Evolutionary conservation across 1,284 basidiomycete species (phyloP).

Genomic region (Malassezia slooffiae): DNA sequence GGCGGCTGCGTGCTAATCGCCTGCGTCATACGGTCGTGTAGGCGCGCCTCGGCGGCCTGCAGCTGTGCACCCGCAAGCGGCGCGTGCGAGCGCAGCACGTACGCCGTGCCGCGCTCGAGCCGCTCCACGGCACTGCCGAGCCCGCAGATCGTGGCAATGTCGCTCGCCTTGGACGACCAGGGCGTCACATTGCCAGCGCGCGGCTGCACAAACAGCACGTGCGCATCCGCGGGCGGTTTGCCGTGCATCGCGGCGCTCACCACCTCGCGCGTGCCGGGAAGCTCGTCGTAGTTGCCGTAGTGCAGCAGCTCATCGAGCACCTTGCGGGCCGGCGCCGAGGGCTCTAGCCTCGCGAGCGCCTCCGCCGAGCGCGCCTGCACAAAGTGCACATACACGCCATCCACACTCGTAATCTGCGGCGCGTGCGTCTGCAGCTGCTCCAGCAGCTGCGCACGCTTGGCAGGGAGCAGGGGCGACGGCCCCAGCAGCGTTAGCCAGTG

Average conservation of each 20-base stretch:
- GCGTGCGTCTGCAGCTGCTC: slow-evolving; percentile 55
- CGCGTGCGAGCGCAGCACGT: slow-evolving; percentile 54
- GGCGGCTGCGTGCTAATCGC: slow-evolving; percentile 52
- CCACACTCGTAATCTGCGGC: slow-evolving; percentile 58
- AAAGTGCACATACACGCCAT: slow-evolving; percentile 77
- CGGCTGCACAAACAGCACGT: slow-evolving; percentile 36
- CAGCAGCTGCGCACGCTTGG: slow-evolving; percentile 63
- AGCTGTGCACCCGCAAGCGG: slow-evolving; percentile 21
- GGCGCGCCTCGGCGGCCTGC: slow-evolving; percentile 17
- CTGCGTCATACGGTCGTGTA: slow-evolving; percentile 89
- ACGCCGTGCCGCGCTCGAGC: slow-evolving; percentile 72
- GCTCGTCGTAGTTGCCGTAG: slow-evolving; percentile 69
- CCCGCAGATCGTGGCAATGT: slow-evolving; percentile 69
- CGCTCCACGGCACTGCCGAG: slow-evolving; percentile 62
- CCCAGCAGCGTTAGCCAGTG: slow-evolving; percentile 39
- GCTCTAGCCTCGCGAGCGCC: slow-evolving; percentile 53
- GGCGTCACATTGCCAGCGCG: slow-evolving; percentile 59
- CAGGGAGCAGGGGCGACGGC: slow-evolving; percentile 44
- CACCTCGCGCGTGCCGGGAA: slow-evolving; percentile 50
- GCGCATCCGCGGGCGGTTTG: slow-evolving; percentile 28
- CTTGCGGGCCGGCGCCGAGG: slow-evolving; percentile 51
- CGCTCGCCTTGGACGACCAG: slow-evolving; percentile 96
- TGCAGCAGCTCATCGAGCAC: slow-evolving; percentile 66
- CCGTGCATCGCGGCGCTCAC: slow-evolving; percentile 44
- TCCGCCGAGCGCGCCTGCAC: slow-evolving; percentile 56